Evolutionary conservation across 73 alveolate species (phyloP), one percentile per base, ranked within the genome.

Genomic region (Breviolum minutum): DNA sequence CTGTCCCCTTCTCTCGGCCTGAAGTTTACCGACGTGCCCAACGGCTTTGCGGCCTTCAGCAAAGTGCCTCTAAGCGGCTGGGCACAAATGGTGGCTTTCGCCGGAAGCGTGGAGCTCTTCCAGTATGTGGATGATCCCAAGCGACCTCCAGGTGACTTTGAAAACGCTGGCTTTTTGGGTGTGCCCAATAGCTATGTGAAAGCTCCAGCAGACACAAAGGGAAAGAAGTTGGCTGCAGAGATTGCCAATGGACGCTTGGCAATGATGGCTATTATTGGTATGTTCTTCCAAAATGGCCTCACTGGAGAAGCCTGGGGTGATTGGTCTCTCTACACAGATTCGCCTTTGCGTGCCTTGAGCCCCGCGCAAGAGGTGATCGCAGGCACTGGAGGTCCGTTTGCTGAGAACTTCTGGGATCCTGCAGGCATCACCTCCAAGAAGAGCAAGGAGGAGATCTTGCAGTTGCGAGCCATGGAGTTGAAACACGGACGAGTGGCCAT

Each of bases 341-440:
- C 76, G 14, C 93, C 93, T 3, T 48, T 84, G 70, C 63, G 93
- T 19, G 93, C 93, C 48, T 73, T 84, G 93, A 84, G 60, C n/a
- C 74, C 93, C 6, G 93, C 93, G 74, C 93, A 84, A 73, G 94
- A 88, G 95, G 63, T n/a, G 48, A 64, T 88, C 54, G 95, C 84
- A n/a, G 95, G 95, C n/a, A 88, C 95, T 6, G 95, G 95, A 16
- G 95, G 95, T 26, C 95, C 95, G 16, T 88, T 88, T 14, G 85
- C 83, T 16, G 85, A 88, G 70, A 68, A 11, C 22, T 88, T 12
- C 60, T 88, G 95, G 95, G 95, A 88, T 69, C 95, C 95, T 27
- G 95, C 95, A 16, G 95, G 95, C 95, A 8, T 80, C 89, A 27
- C 69, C 89, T 8, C 27, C 69, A 80, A 80, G 27, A 80, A 80